These are phyloP conservation scores for Metschnikowia kunwiensis DNA, from an alignment of 805 yeast genomes.

Conservation along the genomic window DNA sequence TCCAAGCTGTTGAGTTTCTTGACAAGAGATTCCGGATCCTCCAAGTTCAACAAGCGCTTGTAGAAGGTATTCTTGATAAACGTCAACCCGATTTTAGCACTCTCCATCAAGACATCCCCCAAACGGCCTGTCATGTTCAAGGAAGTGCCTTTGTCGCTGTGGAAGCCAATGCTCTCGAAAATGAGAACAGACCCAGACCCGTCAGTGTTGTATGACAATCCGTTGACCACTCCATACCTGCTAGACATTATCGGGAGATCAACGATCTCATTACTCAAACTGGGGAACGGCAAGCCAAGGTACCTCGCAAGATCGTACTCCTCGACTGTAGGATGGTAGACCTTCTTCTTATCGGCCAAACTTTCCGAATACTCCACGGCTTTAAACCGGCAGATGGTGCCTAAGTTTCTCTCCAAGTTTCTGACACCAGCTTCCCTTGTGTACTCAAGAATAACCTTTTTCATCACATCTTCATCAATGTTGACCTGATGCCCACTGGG, in stretches of 20 bases:
- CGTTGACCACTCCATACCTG: conserved; percentile 75
- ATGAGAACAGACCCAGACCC: conserved; percentile 81
- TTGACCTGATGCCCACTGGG: conserved; percentile 36
- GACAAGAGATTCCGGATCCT: conserved; percentile 30
- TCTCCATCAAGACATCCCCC: conserved; percentile 78
- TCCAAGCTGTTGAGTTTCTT: conserved; percentile 52
- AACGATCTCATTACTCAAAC: conserved; percentile 30
- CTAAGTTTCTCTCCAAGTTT: conserved; percentile 69
- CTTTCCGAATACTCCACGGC: conserved; percentile 63
- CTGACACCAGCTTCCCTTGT: conserved; percentile 88
- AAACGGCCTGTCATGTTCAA: conserved; percentile 75
- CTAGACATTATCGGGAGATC: conserved; percentile 47
- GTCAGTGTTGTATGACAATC: conserved; percentile 80
- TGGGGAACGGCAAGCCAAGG: conserved; percentile 61
- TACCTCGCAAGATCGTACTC: conserved; percentile 60
- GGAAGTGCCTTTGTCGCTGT: conserved; percentile 35
- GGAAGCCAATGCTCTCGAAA: conserved; percentile 74
- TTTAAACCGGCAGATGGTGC: conserved; percentile 74
- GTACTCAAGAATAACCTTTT: conserved; percentile 61
- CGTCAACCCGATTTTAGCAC: conserved; percentile 74
- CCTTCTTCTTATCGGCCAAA: conserved; percentile 15
- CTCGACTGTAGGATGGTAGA: conserved; percentile 42
- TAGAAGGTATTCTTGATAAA: conserved; percentile 59
- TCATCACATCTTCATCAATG: conserved; percentile 53
- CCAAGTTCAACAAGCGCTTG: conserved; percentile 31